Base-by-base conservation (phyloP, 352 stramenopile species). In the Blastocystis sp. region DNA sequence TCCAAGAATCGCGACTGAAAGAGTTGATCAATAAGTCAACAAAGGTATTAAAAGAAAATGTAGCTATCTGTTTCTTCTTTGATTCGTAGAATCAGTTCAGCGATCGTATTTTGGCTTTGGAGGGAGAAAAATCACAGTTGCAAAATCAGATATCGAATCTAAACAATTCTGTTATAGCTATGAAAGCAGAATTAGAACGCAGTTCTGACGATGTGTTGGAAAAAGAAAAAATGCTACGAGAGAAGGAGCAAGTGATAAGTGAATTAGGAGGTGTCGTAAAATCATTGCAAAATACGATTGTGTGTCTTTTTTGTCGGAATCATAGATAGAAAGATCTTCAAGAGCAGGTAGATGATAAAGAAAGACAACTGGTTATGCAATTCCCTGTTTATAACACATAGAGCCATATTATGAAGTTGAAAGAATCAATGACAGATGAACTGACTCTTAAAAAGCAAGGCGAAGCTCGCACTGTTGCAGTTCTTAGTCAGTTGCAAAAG, bases 41-140 rank as follows among this genome's bases (percentile, higher is more conserved):
- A 13, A 62, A 66, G 20, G 73, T 85, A n/a, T 45, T 85, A 55
- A 85, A 85, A 53, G 73, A 85, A 53, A 85, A 69, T 30, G 73
- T 85, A 39, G 26, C 4, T 2, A 39, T 50, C 2, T 6, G 2
- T 8, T n/a, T 37, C 13, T 8, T 47, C 20, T 45, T 24, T 66
- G 0, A 85, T 66, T n/a, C 4, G 2, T 45, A 85, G 73, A 85
- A 66, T 43, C 37, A 53, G 3, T 24, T 85, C 20, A 69, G 73
- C 47, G 73, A 85, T 16, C 73, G 73, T 8, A 41, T 85, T 6
- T 43, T 16, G 53, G 8, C 16, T 8, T 37, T 85, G 30, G 73
- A 85, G 24, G 56, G 47, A 20, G 73, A 85, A 34, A 85, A 66
- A 53, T 43, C 50, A 37, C 73, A 85, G 73, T 34, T 85, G 0